Percentiles rank a stretch among this genome's conserved stretches.
Evolutionary conservation across 2,329 filamentous ascomycete genomes (phyloP).

Genomic region (Neofusicoccum ribis): DNA sequence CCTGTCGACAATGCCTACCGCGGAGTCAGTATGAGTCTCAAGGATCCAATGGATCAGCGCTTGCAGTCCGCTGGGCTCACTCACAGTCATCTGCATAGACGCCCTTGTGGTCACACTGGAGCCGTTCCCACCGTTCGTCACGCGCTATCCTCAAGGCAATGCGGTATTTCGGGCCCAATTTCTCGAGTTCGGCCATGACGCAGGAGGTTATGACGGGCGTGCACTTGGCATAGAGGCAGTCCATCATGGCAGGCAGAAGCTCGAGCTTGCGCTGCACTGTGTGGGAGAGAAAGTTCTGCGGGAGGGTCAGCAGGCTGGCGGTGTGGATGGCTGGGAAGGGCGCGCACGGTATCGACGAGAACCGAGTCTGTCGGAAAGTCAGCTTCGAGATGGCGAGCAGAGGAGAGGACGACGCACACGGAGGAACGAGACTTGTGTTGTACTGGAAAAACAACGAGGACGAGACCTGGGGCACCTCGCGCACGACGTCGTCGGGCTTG

Average conservation of each 20-base stretch:
- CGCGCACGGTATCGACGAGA: constrained; percentile 70
- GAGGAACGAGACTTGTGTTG: constrained; percentile 82
- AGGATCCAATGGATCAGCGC: background rate
- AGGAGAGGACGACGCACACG: constrained; percentile 56
- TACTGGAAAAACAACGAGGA: constrained; percentile 52
- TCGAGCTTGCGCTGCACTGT: constrained; percentile 90
- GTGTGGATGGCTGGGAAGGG: background rate
- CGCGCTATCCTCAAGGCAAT: constrained; percentile 82
- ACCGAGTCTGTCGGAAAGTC: constrained; percentile 39
- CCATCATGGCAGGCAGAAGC: constrained; percentile 86
- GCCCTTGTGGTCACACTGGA: constrained; percentile 89
- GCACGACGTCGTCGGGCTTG: constrained; percentile 63
- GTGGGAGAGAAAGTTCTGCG: constrained; percentile 77
- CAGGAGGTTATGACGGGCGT: constrained; percentile 84
- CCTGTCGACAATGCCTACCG: constrained; percentile 37
- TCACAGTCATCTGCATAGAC: constrained; percentile 82
- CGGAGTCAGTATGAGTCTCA: background rate
- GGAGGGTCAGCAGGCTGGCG: constrained; percentile 29
- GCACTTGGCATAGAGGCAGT: constrained; percentile 88
- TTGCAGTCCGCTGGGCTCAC: background rate
- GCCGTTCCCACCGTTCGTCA: constrained; percentile 82
- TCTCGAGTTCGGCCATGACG: constrained; percentile 81
- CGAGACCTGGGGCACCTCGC: constrained; percentile 78
- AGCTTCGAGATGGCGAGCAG: no score
- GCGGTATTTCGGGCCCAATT: constrained; percentile 82